Percentiles rank a stretch among this genome's conserved stretches.
phyloP scores from a whole-genome alignment of 768 basidiomycete species.

The Trametes coccinea region DNA sequence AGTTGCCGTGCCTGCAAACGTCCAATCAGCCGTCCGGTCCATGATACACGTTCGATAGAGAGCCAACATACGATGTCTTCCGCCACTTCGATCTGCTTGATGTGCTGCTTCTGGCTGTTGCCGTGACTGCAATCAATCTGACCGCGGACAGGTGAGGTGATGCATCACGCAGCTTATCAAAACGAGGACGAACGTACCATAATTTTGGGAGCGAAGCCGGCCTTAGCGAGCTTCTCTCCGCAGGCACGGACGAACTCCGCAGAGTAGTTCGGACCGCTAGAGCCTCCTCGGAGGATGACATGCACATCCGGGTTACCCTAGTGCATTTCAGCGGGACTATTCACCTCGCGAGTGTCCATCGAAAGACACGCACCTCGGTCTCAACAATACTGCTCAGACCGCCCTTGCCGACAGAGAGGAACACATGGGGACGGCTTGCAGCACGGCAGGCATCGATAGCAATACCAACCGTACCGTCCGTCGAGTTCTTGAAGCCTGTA shows the following conservation, averaged over 20 bases:
- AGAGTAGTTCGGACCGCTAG: conserved; percentile 86
- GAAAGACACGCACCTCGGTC: conserved; percentile 61
- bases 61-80: conserved; percentile 74
- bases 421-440: conserved; percentile 88
- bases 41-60: background rate
- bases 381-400: conserved; percentile 94
- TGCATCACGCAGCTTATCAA: background rate
- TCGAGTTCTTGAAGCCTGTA: conserved; percentile 98
- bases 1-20: conserved; percentile 65
- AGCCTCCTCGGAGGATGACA: conserved; percentile 90
- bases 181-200: conserved; percentile 59
- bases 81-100: conserved; percentile 85
- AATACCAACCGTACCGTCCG: conserved; percentile 88
- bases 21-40: background rate
- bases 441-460: conserved; percentile 96
- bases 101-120: conserved; percentile 90
- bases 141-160: conserved; percentile 8
- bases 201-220: conserved; percentile 73
- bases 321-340: no score
- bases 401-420: conserved; percentile 96
- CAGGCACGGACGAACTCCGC: conserved; percentile 79
- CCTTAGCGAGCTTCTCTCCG: conserved; percentile 74
- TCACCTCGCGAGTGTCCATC: no score
- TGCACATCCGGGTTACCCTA: conserved; percentile 92
- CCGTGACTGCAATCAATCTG: conserved; percentile 98